Base-by-base conservation (phyloP, 768 basidiomycete genomes). In the Crucibulum laeve region DNA sequence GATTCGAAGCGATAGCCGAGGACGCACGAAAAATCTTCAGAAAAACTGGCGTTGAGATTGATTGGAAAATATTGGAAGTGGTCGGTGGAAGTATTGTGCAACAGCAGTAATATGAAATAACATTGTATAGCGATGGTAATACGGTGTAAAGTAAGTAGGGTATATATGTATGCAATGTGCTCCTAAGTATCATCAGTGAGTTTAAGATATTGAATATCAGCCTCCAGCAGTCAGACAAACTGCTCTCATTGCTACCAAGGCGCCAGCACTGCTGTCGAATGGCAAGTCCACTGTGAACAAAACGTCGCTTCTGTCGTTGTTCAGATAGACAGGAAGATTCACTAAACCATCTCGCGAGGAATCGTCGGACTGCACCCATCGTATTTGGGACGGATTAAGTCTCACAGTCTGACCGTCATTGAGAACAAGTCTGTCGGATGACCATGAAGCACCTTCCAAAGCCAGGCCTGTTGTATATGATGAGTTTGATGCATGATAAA, bases 311-410 rank as follows among this genome's bases (percentile, higher is more conserved):
- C 94, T 79, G 65, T 91, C 87, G 51, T 76, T 73, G 64, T 97
- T 96, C 59, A 97, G 77, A 63, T 96, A 98, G 34, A 96, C 89
- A 0, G 94, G 95, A 17, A 98, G 68, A 51, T 84, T 87, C 55
- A 94, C 87, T 43, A 79, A 53, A 40, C 64, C 67, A 25, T 58
- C 57, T 25, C 57, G 56, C 14, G 65, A 42, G 4, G 61, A 53
- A 25, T 73, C 74, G 28, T 73, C 67, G 5, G 64, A 60, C 57
- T 91, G 87, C 2, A 87, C 79, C 94, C 94, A 97, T 40, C 84
- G 78, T 34, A 97, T 70, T 59, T 92, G 91, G 6, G 89, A 94
- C 18, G 91, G 76, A 41, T 79, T 78, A 37, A 95, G 69, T 32
- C 85, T 71, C 32, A 88, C 80, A n/a, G 82, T 68, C 52, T 89